Evolutionary conservation across 345 rosid species (phyloP), one percentile per base, ranked within the genome.

Genomic region (Euphorbia peplus): DNA sequence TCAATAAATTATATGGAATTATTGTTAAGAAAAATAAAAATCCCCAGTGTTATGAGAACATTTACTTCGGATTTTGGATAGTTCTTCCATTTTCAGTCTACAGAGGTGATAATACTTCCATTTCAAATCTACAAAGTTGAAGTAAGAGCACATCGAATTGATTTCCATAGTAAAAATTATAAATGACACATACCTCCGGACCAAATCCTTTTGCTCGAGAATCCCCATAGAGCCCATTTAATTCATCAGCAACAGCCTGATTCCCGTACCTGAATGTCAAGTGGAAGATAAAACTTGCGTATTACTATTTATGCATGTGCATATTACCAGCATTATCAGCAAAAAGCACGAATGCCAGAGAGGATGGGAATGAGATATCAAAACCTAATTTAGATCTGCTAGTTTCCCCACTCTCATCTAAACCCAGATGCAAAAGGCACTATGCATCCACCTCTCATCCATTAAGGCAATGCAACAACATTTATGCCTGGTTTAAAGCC

Each of bases 141-240:
- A 37, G 15, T 1, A 25, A 13, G 28, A 50, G 22, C 24, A 42
- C 8, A 48, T n/a, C 1, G 15, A 41, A 48, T 51, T 16, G 55
- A 16, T 29, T 59, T 47, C 62, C 52, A 32, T 44, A 25, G n/a
- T 30, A 18, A 50, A 54, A 53, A 42, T 30, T 44, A 30, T 1
- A 71, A 22, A 51, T 28, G 60, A 62, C 58, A 47, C 52, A 25
- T 71, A 89, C 98, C 96, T 93, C 98, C 0, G 83, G 69, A 47
- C 98, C 97, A 82, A 93, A 90, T 69, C 98, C 96, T 73, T 81
- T 75, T 44, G 92, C 93, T 67, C 98, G 82, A 13, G 98, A 90
- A 76, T 82, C 83, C 76, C 79, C 85, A 76, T 90, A 90, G 47
- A 93, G 83, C 56, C 84, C 75, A 81, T 81, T 92, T 67, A 90